Evolutionary conservation across 1,284 basidiomycete species (phyloP), one percentile per base, ranked within the genome.

Genomic region (Ustilago bromivora): DNA sequence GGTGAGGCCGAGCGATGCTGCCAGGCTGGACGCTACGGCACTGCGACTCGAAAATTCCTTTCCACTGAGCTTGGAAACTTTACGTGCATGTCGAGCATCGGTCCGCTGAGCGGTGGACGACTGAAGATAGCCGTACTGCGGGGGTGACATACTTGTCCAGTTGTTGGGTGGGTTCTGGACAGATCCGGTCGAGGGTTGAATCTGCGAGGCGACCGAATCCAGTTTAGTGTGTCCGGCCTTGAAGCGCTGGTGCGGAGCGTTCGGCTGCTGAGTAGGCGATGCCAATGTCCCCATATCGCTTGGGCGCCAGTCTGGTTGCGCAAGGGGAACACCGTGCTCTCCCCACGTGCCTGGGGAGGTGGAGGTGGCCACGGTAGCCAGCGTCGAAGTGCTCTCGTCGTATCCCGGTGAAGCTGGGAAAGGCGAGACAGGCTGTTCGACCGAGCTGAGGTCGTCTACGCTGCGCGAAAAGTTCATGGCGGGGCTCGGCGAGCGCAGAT

Each of bases 391-490:
- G 74, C 69, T 69, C n/a, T 65, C 66, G n/a, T 69, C 69, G 51
- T 69, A 68, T 12, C 61, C 74, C 9, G 71, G 60, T 3, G 76
- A 63, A 36, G 61, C 36, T 1, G 72, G 34, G n/a, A 61, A 62
- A 10, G 71, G 61, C 23, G 76, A 65, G 3, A 59, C 41, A 12
- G 76, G 57, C 38, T 55, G 66, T 4, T 75, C 72, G 19, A 40
- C 56, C n/a, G 62, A 61, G 47, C 59, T 72, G 55, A 83, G 67
- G 47, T 83, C 81, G 49, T 83, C 82, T 41, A 80, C 82, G 46
- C 82, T 83, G 46, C 81, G 71, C 17, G 82, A 82, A 54, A 78
- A 82, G 66, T 75, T 76, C 38, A 76, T 53, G 3, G 69, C 65
- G 12, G 79, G 78, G 38, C 76, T 80, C 31, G 81, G 82, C 19